A percentile compares a stretch with the other conserved stretches of the same genome.
These are phyloP conservation scores for Pseudocercospora fuligena DNA, from an alignment of 2,329 filamentous ascomycete genomes.

Conservation along the genomic window DNA sequence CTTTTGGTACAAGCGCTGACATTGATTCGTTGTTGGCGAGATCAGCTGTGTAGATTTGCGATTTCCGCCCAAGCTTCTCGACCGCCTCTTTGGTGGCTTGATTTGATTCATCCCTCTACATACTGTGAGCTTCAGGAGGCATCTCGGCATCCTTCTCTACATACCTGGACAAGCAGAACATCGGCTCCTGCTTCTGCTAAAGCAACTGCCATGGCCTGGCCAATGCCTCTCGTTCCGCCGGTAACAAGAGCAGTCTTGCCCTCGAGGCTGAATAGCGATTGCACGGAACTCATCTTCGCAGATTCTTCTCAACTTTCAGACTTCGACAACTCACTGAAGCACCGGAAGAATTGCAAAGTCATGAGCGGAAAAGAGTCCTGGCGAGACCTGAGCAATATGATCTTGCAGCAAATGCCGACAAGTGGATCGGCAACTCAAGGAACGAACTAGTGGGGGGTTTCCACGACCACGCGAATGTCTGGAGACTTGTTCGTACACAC, in stretches of 20 bases:
- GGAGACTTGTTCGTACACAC: conserved; percentile 11
- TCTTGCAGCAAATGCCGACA: conserved; percentile 20
- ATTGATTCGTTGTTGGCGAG: conserved; percentile 67
- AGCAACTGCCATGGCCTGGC: conserved; percentile 56
- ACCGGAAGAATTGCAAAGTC: background rate
- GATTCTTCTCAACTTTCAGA: background rate
- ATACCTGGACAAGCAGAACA: conserved; percentile 55
- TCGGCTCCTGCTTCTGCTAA: conserved; percentile 58
- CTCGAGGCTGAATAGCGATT: conserved; percentile 55
- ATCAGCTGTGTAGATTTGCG: conserved; percentile 71
- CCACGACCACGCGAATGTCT: conserved; percentile 5
- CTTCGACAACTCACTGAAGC: background rate
- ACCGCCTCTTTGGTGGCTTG: conserved; percentile 64
- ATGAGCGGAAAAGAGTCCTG: conserved; percentile 1
- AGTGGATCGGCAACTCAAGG: background rate
- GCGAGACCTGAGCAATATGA: conserved; percentile 8
- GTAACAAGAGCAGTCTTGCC: conserved; percentile 57
- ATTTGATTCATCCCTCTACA: conserved; percentile 61
- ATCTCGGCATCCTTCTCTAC: background rate
- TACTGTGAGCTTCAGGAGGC: conserved; percentile 9
- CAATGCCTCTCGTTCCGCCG: conserved; percentile 57
- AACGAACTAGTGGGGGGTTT: background rate
- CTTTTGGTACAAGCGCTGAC: conserved; percentile 61
- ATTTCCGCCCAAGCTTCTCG: conserved; percentile 68
- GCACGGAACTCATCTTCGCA: conserved; percentile 41